Percentiles rank a stretch among this genome's conserved stretches.
Evolutionary conservation across 441 rosid genomes (phyloP).

Genomic region (Pelargonium myrrhifolium): DNA sequence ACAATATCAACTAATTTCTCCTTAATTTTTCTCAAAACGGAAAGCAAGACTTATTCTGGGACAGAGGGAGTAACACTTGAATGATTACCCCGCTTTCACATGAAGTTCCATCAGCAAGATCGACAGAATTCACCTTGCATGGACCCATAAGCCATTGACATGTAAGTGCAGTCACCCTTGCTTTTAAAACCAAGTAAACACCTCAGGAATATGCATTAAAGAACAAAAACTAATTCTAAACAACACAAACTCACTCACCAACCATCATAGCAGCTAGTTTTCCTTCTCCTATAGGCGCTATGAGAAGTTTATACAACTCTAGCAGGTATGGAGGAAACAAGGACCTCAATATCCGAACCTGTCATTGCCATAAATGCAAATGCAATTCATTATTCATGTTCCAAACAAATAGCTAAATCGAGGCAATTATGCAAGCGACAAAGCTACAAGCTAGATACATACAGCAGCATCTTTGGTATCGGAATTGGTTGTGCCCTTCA

Average conservation of each 20-base stretch:
- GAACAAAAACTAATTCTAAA: not conserved
- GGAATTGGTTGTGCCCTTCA: slow-evolving; percentile 43
- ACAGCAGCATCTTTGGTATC: slow-evolving; percentile 67
- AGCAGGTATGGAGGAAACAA: slow-evolving; percentile 70
- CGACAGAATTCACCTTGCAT: slow-evolving; percentile 52
- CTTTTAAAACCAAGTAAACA: slow-evolving; percentile 27
- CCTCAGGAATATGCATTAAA: not conserved
- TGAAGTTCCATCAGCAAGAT: slow-evolving; percentile 65
- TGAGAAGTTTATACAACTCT: slow-evolving; percentile 54
- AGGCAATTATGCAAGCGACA: not conserved
- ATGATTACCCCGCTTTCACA: slow-evolving; percentile 61
- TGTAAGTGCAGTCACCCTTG: slow-evolving; percentile 72
- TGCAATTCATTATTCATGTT: not conserved
- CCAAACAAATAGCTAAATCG: not conserved
- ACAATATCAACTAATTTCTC: no score
- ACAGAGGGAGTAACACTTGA: not conserved
- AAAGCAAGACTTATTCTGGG: not conserved
- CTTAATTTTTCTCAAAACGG: no score
- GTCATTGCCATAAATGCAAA: slow-evolving; percentile 11
- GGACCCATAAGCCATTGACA: slow-evolving; percentile 93
- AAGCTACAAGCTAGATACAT: not conserved
- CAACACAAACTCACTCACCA: slow-evolving; percentile 45
- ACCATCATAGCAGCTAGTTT: slow-evolving; percentile 71
- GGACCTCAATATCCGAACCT: slow-evolving; percentile 64
- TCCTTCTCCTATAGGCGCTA: slow-evolving; percentile 64